Percentiles rank a stretch among this genome's conserved stretches.
Conservation (phyloP, 129 eudicot genomes). For the Escallonia rubra region DNA sequence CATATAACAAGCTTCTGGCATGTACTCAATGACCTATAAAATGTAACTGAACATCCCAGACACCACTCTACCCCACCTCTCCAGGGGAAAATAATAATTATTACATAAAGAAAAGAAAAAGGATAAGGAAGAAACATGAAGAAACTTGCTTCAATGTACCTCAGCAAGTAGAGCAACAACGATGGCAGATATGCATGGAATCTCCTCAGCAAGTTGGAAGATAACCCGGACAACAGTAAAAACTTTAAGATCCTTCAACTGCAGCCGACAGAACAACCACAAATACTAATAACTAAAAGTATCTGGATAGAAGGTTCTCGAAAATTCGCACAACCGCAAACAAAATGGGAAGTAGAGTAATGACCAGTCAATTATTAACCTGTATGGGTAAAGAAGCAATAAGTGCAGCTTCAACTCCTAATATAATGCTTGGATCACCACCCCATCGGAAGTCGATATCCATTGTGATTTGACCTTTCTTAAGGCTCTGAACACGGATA, state of each 20-base stretch:
- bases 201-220: constrained; percentile 88
- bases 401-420: constrained; percentile 82
- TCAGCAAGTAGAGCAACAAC: constrained; percentile 96
- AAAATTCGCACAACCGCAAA: not conserved
- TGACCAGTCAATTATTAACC: constrained; percentile 31
- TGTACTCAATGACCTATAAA: not conserved
- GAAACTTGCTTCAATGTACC: constrained; percentile 26
- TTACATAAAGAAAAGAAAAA: not conserved
- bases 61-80: not conserved
- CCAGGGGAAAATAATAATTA: too few relatives aligned
- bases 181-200: constrained; percentile 98
- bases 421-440: constrained; percentile 83
- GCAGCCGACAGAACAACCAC: constrained; percentile 20
- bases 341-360: not conserved
- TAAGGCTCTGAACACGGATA: constrained; percentile 90
- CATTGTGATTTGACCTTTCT: constrained; percentile 90
- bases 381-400: constrained; percentile 95
- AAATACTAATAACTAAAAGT: not conserved
- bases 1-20: too few relatives aligned
- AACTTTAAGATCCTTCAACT: constrained; percentile 95
- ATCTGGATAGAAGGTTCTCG: not conserved
- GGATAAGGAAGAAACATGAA: not conserved
- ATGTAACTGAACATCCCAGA: not conserved
- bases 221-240: constrained; percentile 91
- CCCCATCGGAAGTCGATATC: constrained; percentile 99